Base-by-base conservation (phyloP, 352 stramenopile species). In the Globisporangium radiosum region DNA sequence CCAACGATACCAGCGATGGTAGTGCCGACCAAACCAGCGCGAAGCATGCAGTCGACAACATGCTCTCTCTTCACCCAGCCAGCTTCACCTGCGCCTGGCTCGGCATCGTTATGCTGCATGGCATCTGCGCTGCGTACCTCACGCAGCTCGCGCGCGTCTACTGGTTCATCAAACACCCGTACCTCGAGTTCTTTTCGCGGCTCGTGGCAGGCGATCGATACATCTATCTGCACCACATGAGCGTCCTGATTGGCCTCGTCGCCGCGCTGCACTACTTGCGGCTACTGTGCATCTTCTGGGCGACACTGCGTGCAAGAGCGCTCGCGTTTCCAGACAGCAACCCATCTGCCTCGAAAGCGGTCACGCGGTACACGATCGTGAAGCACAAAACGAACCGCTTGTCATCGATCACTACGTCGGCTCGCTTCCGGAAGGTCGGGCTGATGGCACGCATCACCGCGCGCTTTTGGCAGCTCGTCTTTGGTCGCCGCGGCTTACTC, bases 251-350 rank as follows among this genome's bases (percentile, higher is more conserved):
- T 14, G 19, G 47, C 15, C 17, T 17, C 57, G 5, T 56, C 36
- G 15, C 19, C 0, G 57, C 33, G n/a, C 43, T 52, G 11, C 57
- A 57, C 37, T 63, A 40, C 17, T 62, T 38, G 56, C 56, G 51
- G 42, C 13, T 62, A 6, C 7, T 49, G 8, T 25, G 25, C 42
- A 56, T 42, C 13, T 0, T 38, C 1, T 56, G 19, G 19, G 14
- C 19, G 8, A 50, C 56, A 7, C 2, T 55, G 4, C 47, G 42
- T 36, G 48, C 38, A 13, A 48, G 25, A 17, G n/a, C 40, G 39
- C 49, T 62, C 17, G 56, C 17, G 5, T 39, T 62, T 33, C 17
- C 56, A 9, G 33, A 15, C 7, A 47, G 15, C 7, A 36, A 15
- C 47, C 42, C 11, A 5, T 13, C 3, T 5, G 48, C n/a, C 17